These are phyloP conservation scores for Neurospora hispaniola DNA, from an alignment of 495 filamentous ascomycete genomes.

Conservation along the genomic window DNA sequence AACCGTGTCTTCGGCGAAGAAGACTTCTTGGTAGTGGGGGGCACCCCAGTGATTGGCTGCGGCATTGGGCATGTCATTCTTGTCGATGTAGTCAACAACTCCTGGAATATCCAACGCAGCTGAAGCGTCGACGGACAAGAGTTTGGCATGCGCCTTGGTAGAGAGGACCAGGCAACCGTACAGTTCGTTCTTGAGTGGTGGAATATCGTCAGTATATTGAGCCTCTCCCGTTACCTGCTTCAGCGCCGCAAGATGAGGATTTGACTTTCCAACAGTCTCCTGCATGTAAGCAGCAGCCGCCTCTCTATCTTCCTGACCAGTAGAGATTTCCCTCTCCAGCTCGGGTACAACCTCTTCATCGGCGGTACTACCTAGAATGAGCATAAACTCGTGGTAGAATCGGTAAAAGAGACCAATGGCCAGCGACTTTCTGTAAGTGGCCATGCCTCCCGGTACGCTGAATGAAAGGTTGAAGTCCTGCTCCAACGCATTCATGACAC, in stretches of 20 bases:
- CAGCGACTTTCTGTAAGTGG: slow-evolving; percentile 83
- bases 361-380: slow-evolving; percentile 35
- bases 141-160: slow-evolving; percentile 79
- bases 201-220: slow-evolving; percentile 94
- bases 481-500: slow-evolving; percentile 74
- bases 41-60: slow-evolving; percentile 87
- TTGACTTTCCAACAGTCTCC: slow-evolving; percentile 68
- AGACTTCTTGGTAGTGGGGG: slow-evolving; percentile 70
- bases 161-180: slow-evolving; percentile 82
- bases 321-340: slow-evolving; percentile 56
- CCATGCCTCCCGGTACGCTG: slow-evolving; percentile 90
- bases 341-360: slow-evolving; percentile 53
- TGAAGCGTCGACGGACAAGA: slow-evolving; percentile 62
- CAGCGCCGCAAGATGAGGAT: slow-evolving; percentile 78
- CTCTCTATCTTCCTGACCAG: slow-evolving; percentile 49
- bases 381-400: slow-evolving; percentile 63
- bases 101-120: slow-evolving; percentile 71
- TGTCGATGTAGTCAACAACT: slow-evolving; percentile 68
- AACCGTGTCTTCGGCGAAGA: slow-evolving; percentile 82
- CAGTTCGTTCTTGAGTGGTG: slow-evolving; percentile 74
- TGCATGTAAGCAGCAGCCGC: slow-evolving; percentile 56
- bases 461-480: slow-evolving; percentile 79
- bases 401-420: slow-evolving; percentile 84
- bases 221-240: slow-evolving; percentile 93
- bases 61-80: slow-evolving; percentile 58